Conservation (phyloP, 1,284 basidiomycete genomes). For the Marasmius fiardii region DNA sequence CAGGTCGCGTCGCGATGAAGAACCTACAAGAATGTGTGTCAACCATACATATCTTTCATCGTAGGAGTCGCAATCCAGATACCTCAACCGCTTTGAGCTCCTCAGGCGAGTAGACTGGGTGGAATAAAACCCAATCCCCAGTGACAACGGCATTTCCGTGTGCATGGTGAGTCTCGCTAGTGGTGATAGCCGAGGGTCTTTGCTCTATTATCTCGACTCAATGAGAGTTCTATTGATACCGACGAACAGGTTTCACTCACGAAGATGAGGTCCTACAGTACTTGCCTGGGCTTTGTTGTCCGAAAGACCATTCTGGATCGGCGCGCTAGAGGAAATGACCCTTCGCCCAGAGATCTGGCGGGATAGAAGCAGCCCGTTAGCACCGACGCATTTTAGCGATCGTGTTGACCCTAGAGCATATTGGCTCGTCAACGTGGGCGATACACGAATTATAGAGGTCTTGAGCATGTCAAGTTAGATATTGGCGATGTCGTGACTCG, state of each 20-base stretch:
- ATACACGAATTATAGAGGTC: background rate
- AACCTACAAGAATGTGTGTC: conserved; percentile 41
- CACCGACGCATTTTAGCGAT: too few relatives aligned
- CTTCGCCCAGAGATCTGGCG: background rate
- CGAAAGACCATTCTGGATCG: background rate
- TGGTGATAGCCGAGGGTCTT: background rate
- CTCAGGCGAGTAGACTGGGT: conserved; percentile 74
- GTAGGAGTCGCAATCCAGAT: conserved; percentile 10
- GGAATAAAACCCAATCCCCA: conserved; percentile 82
- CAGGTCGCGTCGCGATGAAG: conserved; percentile 67
- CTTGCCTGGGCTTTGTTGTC: background rate
- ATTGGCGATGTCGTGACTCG: background rate
- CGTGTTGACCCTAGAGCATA: background rate
- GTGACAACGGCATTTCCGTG: background rate
- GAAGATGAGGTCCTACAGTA: conserved; percentile 1
- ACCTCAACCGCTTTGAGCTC: conserved; percentile 81
- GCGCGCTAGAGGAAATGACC: background rate
- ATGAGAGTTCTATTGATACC: background rate
- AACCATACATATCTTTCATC: background rate
- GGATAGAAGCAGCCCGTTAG: too few relatives aligned
- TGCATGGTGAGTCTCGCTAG: background rate
- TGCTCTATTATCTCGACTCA: background rate
- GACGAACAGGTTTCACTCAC: background rate
- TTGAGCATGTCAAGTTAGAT: background rate
- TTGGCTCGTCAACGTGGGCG: background rate